Evolutionary conservation across 441 rosid species (phyloP).

Genomic region (Arabidopsis lyrata): DNA sequence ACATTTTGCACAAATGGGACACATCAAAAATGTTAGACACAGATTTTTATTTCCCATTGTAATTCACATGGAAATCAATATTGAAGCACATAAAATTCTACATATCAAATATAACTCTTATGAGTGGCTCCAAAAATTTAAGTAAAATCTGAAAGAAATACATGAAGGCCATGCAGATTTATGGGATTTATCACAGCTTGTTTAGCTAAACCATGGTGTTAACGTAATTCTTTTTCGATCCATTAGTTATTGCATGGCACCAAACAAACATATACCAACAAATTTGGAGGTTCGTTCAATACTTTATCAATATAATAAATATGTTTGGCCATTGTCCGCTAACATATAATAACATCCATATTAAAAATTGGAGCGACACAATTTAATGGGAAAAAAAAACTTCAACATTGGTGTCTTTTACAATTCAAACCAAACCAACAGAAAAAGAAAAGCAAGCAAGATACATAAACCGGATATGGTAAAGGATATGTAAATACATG

Average conservation of each 20-base stretch:
- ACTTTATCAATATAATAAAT: not conserved
- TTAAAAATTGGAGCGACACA: not conserved
- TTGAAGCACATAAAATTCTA: not conserved
- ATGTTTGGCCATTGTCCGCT: not conserved
- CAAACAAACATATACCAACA: not conserved
- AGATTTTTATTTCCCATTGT: not conserved
- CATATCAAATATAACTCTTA: not conserved
- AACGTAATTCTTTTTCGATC: too few species aligned
- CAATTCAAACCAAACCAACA: not conserved
- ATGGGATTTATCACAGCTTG: not conserved
- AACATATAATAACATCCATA: not conserved
- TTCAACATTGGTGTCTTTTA: not conserved
- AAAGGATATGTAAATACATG: not conserved
- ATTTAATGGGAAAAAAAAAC: too few species aligned
- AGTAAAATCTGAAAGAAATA: not conserved
- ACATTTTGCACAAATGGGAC: slow-evolving; percentile 57
- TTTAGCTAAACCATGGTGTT: not conserved
- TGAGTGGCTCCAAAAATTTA: not conserved
- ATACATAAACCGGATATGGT: not conserved
- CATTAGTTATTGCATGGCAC: too few species aligned
- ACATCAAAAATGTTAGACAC: slow-evolving; percentile 42
- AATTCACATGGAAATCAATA: not conserved
- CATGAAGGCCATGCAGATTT: not conserved
- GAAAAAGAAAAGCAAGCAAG: not conserved
- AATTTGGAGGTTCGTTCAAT: not conserved